Evolutionary conservation across 768 basidiomycete species (phyloP).

Genomic region (Lactifluus subvellereus): DNA sequence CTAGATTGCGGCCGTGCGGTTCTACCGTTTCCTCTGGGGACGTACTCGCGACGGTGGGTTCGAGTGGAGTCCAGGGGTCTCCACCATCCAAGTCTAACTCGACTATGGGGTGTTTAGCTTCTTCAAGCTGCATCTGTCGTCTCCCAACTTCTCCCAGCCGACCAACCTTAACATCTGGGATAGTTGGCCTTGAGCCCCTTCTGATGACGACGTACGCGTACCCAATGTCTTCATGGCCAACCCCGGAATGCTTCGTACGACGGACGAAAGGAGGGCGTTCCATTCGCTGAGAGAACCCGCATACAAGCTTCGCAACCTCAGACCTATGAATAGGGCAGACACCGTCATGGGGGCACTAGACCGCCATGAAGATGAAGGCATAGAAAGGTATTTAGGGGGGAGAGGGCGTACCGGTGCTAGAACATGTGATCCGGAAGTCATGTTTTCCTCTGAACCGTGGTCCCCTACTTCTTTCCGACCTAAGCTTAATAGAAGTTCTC

Average conservation of each 20-base stretch:
- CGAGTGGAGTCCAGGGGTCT: not conserved
- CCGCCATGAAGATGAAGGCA: conserved; percentile 9
- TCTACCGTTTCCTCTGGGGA: not conserved
- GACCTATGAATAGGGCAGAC: conserved; percentile 69
- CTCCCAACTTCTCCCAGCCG: conserved; percentile 50
- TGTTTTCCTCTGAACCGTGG: conserved; percentile 33
- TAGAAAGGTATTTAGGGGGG: conserved; percentile 1
- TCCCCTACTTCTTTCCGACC: conserved; percentile 56
- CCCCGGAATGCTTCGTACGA: conserved; percentile 77
- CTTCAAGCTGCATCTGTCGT: conserved; percentile 37
- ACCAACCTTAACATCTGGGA: conserved; percentile 37
- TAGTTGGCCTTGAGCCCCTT: conserved; percentile 62
- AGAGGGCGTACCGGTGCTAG: conserved; percentile 68
- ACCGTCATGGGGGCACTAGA: conserved; percentile 86
- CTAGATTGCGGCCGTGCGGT: conserved; percentile 19
- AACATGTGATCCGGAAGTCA: conserved; percentile 64
- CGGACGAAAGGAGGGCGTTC: conserved; percentile 84
- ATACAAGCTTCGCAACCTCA: conserved; percentile 51
- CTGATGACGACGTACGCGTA: conserved; percentile 91
- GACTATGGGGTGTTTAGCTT: conserved; percentile 16
- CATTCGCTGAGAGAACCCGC: conserved; percentile 83
- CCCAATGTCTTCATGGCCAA: conserved; percentile 80
- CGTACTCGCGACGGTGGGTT: not conserved
- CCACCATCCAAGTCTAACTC: conserved; percentile 27
- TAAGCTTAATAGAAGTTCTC: conserved; percentile 62